phyloP scores from a whole-genome alignment of 768 basidiomycete genomes.

The Amanita jacksonii region DNA sequence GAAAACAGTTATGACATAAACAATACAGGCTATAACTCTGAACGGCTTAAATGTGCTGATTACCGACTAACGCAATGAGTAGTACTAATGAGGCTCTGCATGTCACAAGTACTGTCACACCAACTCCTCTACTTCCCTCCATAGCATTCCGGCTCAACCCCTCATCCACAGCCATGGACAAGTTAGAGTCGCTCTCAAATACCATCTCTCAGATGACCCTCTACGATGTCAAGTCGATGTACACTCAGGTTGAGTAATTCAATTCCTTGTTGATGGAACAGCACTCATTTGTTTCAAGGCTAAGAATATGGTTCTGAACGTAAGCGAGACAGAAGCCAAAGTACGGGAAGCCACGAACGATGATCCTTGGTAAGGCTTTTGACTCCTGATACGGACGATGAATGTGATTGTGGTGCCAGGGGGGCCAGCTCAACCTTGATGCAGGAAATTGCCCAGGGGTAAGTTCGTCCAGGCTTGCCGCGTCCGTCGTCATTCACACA shows the following conservation, averaged over 20 bases:
- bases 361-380: conserved; percentile 78
- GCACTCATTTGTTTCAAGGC: conserved; percentile 40
- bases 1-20: no score
- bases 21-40: no score
- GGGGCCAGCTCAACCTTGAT: conserved; percentile 96
- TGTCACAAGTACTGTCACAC: background rate
- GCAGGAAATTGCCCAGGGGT: conserved; percentile 99
- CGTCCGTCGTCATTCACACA: background rate
- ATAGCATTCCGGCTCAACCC: no score
- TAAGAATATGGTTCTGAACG: conserved; percentile 92
- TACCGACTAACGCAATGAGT: no score
- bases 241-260: conserved; percentile 62
- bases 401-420: conserved; percentile 36
- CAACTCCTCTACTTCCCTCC: background rate
- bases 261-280: conserved; percentile 1
- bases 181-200: conserved; percentile 63
- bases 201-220: conserved; percentile 76
- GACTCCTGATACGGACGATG: background rate
- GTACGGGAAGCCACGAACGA: conserved; percentile 96
- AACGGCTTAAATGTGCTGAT: no score
- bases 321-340: conserved; percentile 96
- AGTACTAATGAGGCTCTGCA: no score
- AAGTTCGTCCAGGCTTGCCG: conserved; percentile 7
- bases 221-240: conserved; percentile 92
- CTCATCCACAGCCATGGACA: conserved; percentile 58